A percentile compares a stretch with the other conserved stretches of the same genome.
Conservation (phyloP, 176 grass and related monocot genomes). For the Lolium rigidum region DNA sequence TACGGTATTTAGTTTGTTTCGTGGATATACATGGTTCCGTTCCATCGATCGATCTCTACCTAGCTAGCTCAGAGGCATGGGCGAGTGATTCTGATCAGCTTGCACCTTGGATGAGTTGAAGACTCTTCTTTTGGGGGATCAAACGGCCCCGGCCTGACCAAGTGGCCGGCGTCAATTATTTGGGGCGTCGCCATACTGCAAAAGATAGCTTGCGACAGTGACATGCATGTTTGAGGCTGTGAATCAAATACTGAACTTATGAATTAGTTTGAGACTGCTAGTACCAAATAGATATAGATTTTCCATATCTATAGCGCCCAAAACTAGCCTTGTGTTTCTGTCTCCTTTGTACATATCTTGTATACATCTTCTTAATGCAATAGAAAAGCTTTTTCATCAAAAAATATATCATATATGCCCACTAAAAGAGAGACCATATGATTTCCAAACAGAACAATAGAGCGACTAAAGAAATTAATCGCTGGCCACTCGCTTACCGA, state of each 20-base stretch:
- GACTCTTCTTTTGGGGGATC: not conserved
- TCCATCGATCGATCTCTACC: not conserved
- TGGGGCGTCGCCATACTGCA: not conserved
- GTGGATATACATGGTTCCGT: not conserved
- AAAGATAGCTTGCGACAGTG: conserved; percentile 17
- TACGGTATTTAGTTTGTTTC: conserved; percentile 26
- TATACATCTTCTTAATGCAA: too few species aligned
- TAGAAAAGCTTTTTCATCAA: too few species aligned
- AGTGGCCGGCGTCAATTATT: conserved; percentile 7
- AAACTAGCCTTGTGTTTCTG: too few species aligned
- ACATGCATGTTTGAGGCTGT: not conserved
- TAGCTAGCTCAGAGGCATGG: conserved; percentile 16
- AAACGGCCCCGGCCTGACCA: not conserved
- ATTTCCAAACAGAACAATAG: not conserved
- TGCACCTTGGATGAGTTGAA: not conserved
- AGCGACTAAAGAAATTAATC: not conserved
- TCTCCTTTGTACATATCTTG: too few species aligned
- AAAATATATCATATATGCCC: not conserved
- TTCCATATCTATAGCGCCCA: not conserved
- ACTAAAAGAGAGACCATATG: not conserved
- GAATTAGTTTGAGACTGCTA: not conserved
- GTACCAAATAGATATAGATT: not conserved
- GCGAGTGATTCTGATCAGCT: not conserved
- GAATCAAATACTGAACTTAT: not conserved
- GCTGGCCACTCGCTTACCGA: not conserved